phyloP scores from a whole-genome alignment of 1,139 yeast species.

The Arxiozyma heterogenica region DNA sequence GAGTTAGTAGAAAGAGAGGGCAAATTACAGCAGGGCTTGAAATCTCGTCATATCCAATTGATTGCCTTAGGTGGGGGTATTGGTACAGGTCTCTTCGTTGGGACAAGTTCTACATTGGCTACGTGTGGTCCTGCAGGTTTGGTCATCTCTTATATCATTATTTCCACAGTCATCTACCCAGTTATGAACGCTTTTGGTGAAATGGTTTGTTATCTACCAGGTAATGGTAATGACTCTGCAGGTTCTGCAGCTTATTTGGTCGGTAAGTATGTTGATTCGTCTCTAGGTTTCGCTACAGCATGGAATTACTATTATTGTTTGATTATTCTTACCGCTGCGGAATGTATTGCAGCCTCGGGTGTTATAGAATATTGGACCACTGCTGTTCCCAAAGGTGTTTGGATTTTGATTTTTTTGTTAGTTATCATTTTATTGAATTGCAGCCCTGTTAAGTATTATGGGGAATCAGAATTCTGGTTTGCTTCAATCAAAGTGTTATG shows the following conservation, averaged over 20 bases:
- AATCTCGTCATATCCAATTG: conserved; percentile 57
- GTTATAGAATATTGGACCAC: conserved; percentile 45
- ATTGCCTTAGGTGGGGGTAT: conserved; percentile 84
- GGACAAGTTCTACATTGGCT: conserved; percentile 52
- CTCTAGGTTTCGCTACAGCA: conserved; percentile 66
- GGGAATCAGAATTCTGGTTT: conserved; percentile 42
- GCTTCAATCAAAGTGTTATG: conserved; percentile 54
- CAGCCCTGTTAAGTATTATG: conserved; percentile 42
- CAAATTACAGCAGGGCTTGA: conserved; percentile 40
- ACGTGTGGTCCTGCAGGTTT: conserved; percentile 64
- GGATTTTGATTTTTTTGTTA: conserved; percentile 42
- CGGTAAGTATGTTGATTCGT: conserved; percentile 47
- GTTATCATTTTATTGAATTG: conserved; percentile 36
- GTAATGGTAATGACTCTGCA: conserved; percentile 34
- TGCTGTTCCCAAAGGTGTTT: conserved; percentile 37
- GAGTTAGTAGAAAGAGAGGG: not conserved
- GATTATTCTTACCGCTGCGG: conserved; percentile 57
- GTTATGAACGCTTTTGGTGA: conserved; percentile 67
- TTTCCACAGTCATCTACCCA: conserved; percentile 44
- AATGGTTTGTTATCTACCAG: conserved; percentile 70
- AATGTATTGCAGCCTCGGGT: conserved; percentile 69
- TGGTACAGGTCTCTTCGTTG: conserved; percentile 58
- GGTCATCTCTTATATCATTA: conserved; percentile 34
- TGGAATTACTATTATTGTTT: conserved; percentile 54
- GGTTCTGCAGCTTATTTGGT: conserved; percentile 26